These are phyloP conservation scores for Fusarium sp. DNA, from an alignment of 2,329 filamentous ascomycete species.

Conservation along the genomic window DNA sequence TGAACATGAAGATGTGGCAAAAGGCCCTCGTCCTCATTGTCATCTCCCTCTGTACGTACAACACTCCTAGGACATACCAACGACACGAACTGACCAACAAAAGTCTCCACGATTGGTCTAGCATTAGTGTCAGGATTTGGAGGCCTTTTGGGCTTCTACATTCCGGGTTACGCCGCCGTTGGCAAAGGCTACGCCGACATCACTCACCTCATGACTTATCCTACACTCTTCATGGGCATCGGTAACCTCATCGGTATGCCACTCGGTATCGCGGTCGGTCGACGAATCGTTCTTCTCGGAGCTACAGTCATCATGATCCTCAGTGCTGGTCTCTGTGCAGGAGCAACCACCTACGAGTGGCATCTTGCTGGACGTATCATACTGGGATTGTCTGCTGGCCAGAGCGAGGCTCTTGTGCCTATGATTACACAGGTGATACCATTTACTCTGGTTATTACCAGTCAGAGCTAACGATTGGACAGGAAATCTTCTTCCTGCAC, in stretches of 20 bases:
- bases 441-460: no score
- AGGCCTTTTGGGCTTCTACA: constrained; percentile 21
- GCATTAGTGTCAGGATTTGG: constrained; percentile 21
- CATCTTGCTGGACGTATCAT: constrained; percentile 35
- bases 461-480: no score
- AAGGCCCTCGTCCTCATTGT: constrained; percentile 34
- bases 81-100: background rate
- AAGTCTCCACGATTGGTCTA: constrained; percentile 24
- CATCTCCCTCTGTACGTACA: constrained; percentile 34
- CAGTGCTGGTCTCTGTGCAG: constrained; percentile 34
- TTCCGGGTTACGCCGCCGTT: constrained; percentile 10
- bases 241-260: constrained; percentile 43
- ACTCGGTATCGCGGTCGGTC: constrained; percentile 37
- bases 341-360: constrained; percentile 39
- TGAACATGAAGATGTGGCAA: constrained; percentile 45
- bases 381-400: constrained; percentile 36
- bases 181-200: constrained; percentile 25
- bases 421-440: constrained; percentile 24
- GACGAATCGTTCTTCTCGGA: constrained; percentile 38
- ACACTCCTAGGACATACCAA: accelerated
- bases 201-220: constrained; percentile 24
- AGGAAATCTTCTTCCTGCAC: constrained; percentile 43
- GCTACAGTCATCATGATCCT: constrained; percentile 40
- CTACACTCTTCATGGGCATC: constrained; percentile 35
- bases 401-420: constrained; percentile 33